phyloP scores from a whole-genome alignment of 164 flowering plant genomes.

The Nymphaea thermarum region DNA sequence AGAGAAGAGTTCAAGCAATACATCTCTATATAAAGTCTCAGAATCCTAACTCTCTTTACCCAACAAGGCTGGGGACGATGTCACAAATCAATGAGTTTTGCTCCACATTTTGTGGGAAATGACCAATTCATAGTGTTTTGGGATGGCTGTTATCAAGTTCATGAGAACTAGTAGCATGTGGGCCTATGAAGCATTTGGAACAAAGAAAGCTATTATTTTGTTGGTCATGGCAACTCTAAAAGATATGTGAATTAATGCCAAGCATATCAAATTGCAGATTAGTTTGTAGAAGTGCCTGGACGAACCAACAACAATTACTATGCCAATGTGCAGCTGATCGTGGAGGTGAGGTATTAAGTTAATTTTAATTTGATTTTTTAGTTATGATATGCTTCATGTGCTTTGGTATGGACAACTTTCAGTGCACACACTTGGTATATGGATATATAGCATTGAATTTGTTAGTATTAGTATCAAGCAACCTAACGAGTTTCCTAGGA shows the following conservation, averaged over 20 bases:
- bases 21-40: too few relatives aligned
- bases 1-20: slow-evolving; percentile 45
- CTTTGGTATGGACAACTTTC: not conserved
- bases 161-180: slow-evolving; percentile 90
- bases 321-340: slow-evolving; percentile 99
- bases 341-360: slow-evolving; percentile 50
- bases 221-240: slow-evolving; percentile 99
- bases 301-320: slow-evolving; percentile 98
- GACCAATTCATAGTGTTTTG: slow-evolving; percentile 92
- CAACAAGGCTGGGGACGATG: too few relatives aligned
- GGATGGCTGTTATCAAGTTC: slow-evolving; percentile 99
- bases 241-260: slow-evolving; percentile 98
- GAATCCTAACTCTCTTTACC: too few relatives aligned
- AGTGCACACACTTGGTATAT: too few relatives aligned
- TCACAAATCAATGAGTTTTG: slow-evolving; percentile 78
- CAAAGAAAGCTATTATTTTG: slow-evolving; percentile 87
- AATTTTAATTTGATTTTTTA: not conserved
- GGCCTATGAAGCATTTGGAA: slow-evolving; percentile 96
- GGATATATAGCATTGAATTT: too few relatives aligned
- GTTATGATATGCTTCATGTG: not conserved
- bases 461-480: too few relatives aligned
- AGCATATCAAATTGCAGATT: slow-evolving; percentile 98
- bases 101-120: slow-evolving; percentile 70
- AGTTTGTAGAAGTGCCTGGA: slow-evolving; percentile 98
- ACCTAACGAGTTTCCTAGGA: too few relatives aligned